Evolutionary conservation across 305 asterid species (phyloP).

Genomic region (Fraxinus velutina): DNA sequence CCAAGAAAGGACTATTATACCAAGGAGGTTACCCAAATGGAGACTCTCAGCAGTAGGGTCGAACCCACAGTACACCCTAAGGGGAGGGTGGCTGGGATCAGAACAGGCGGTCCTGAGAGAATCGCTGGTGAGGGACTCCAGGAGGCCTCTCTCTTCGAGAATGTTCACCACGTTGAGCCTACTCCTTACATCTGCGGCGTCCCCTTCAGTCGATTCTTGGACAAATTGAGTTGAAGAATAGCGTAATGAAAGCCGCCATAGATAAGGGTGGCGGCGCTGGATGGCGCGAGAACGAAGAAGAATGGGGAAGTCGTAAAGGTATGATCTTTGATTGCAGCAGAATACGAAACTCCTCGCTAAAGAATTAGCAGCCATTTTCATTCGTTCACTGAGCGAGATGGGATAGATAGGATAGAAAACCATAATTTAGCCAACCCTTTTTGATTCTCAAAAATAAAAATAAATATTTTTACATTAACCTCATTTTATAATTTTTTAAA

Average conservation of each 20-base stretch:
- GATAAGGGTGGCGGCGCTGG: constrained; percentile 28
- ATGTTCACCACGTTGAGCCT: constrained; percentile 57
- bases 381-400: neutral
- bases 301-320: constrained; percentile 15
- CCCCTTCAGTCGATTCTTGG: neutral
- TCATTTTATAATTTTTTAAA: neutral
- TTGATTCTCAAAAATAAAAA: no score
- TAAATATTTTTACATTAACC: neutral
- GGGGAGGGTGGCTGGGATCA: constrained; percentile 33
- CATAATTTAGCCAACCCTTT: no score
- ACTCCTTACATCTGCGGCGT: neutral
- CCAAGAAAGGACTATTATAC: constrained; percentile 81
- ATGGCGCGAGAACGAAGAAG: constrained; percentile 19
- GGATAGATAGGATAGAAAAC: neutral
- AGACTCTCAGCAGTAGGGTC: constrained; percentile 94
- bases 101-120: constrained; percentile 41
- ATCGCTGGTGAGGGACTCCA: constrained; percentile 70
- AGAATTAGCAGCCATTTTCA: neutral
- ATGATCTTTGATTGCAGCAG: neutral
- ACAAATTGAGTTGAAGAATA: neutral
- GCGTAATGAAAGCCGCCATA: constrained; percentile 16
- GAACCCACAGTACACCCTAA: constrained; percentile 80
- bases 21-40: constrained; percentile 89
- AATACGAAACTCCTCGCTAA: neutral
- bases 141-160: constrained; percentile 68